Evolutionary conservation across 306 rosid species (phyloP), one percentile per base, ranked within the genome.

Genomic region (Myrica gale): DNA sequence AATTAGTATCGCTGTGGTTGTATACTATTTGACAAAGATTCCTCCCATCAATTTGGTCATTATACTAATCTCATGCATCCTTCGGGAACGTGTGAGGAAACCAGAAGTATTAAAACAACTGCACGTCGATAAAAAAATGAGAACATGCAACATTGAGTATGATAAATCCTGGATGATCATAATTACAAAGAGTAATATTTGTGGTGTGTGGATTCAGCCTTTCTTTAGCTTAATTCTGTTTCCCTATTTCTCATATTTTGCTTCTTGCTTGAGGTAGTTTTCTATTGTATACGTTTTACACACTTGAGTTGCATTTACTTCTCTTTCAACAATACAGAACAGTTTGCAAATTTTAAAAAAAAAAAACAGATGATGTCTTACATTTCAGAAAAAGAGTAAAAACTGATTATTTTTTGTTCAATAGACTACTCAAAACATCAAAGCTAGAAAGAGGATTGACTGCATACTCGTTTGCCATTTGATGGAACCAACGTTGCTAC

Each of bases 401-500:
- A 60, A 26, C 4, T 12, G n/a, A 26, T 26, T 43, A 11, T 26
- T 60, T 9, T 60, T 42, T 15, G 26, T 54, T 0, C n/a, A n/a
- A n/a, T n/a, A n/a, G 67, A 51, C 32, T 68, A 52, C 44, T 71
- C 41, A 65, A 44, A 50, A 20, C 73, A 71, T 16, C 62, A 69
- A 55, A 74, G 76, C 55, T 46, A 63, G 75, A 81, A 47, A 73
- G 70, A 75, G 77, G 75, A 68, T 44, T 42, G 54, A 68, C 39
- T 42, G 54, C 88, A n/a, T 87, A 94, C 98, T 56, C 91, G 82
- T 84, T 89, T 84, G 37, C 98, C 98, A 72, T 83, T 89, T 37
- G 98, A 79, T 32, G 98, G 98, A 82, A 94, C 95, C 91, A 94
- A 87, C 71, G 82, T 87, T 69, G 98, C 98, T 87, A 91, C 81